phyloP scores from a whole-genome alignment of 495 filamentous ascomycete genomes.

The Neurospora sp. region DNA sequence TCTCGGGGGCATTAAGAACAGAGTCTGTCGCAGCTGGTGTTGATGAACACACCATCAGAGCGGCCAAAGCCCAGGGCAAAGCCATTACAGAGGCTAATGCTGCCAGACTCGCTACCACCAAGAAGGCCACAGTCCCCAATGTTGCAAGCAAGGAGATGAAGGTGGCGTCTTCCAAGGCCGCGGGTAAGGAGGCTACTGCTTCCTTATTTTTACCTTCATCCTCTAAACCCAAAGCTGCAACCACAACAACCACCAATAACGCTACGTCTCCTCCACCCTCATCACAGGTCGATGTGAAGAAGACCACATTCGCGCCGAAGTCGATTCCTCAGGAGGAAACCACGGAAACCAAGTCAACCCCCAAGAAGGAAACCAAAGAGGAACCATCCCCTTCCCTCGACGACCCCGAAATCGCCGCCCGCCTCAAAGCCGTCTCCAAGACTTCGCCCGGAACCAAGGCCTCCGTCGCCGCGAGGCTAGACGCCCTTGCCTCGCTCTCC shows the following conservation, averaged over 20 bases:
- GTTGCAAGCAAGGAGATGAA: not conserved
- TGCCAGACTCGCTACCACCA: not conserved
- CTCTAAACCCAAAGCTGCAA: not conserved
- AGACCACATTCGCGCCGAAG: not conserved
- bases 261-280: not conserved
- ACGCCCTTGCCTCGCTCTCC: not conserved
- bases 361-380: not conserved
- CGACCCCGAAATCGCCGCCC: not conserved
- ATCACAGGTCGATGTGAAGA: not conserved
- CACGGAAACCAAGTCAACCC: not conserved
- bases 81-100: not conserved
- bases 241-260: not conserved
- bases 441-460: not conserved
- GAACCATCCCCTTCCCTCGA: not conserved
- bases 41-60: not conserved
- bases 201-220: no score
- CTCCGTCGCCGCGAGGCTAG: not conserved
- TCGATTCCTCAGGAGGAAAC: not conserved
- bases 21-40: not conserved
- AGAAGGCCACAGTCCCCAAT: not conserved
- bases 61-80: not conserved
- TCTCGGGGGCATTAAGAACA: not conserved
- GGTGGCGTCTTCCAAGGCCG: not conserved
- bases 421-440: not conserved
- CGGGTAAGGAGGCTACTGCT: not conserved